Base-by-base conservation (phyloP, 768 basidiomycete species). In the Boletus rubroflammeus region DNA sequence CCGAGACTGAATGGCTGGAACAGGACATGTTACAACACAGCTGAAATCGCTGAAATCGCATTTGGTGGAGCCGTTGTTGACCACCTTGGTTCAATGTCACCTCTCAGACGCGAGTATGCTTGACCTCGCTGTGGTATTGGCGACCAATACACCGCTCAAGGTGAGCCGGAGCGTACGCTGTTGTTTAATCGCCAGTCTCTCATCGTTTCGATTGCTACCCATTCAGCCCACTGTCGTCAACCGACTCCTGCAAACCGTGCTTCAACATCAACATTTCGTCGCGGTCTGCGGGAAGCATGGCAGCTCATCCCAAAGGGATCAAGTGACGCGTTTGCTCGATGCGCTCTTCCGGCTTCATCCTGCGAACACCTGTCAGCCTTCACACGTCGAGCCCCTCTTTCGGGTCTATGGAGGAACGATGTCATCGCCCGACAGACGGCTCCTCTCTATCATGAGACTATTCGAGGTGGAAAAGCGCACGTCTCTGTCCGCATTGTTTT, bases 331-430 rank as follows among this genome's bases (percentile, higher is more conserved):
- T n/a, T 69, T 90, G 1, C 70, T 95, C 4, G 76, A 83, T 42
- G 69, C 73, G 3, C 75, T 96, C 2, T 97, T 95, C 75, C 69
- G 79, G 51, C 77, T 86, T 14, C 85, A 94, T 63, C 90, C 93
- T 0, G 70, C 76, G 13, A 92, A 92, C 61, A 88, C 93, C 2
- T 95, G 90, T 63, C 95, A 96, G 66, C 78, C 85, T 10, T 86
- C 82, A 3, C 91, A 95, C 59, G 72, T 95, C 41, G 85, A 90
- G 43, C 91, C 90, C 1, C 75, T 98, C 34, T 70, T 89, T 41
- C 73, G 72, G 19, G 72, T 93, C 1, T 98, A 98, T 66, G 72
- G 79, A 9, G 95, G 88, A 1, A 88, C 88, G 0, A 67, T 89
- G n/a, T 80, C 83, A 0, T 46, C 57, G 1, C 59, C 86, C 2